Conservation (phyloP, 192 early-diverging fungal species). For the Umbelopsis ramanniana region DNA sequence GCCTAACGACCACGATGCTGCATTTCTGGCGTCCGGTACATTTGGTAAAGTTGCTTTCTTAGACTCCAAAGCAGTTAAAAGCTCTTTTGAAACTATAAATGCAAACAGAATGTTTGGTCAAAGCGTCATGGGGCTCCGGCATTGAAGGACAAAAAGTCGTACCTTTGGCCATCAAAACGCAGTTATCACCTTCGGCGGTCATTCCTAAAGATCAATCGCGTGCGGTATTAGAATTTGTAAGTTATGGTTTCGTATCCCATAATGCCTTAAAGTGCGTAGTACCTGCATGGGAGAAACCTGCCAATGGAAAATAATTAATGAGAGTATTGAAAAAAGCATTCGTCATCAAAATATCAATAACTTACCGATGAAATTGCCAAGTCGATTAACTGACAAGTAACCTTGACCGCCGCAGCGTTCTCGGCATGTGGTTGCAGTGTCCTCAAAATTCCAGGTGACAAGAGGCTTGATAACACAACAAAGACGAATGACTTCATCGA, state of each 20-base stretch:
- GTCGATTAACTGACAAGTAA: conserved; percentile 67
- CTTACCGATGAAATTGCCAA: conserved; percentile 61
- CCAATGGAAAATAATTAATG: neutral
- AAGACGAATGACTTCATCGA: conserved; percentile 66
- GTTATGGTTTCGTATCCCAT: too few species aligned
- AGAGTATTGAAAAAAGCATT: neutral
- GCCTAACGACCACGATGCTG: conserved; percentile 53
- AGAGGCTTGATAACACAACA: conserved; percentile 82
- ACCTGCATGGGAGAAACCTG: conserved; percentile 66
- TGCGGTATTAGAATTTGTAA: too few species aligned
- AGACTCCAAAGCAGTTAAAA: conserved; percentile 58
- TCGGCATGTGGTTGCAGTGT: conserved; percentile 66
- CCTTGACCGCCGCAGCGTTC: conserved; percentile 81
- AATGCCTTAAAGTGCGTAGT: neutral
- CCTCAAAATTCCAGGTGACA: conserved; percentile 74
- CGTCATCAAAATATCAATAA: neutral
- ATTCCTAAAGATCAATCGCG: conserved; percentile 46
- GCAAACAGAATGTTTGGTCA: neutral
- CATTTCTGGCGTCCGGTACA: conserved; percentile 43
- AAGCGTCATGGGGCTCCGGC: too few species aligned
- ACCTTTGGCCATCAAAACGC: conserved; percentile 73
- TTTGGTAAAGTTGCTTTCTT: conserved; percentile 45
- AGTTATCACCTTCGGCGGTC: conserved; percentile 83
- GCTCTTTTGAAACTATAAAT: conserved; percentile 68
- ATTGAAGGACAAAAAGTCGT: too few species aligned